phyloP scores from a whole-genome alignment of 495 filamentous ascomycete genomes.

The Aspergillus sparsus region DNA sequence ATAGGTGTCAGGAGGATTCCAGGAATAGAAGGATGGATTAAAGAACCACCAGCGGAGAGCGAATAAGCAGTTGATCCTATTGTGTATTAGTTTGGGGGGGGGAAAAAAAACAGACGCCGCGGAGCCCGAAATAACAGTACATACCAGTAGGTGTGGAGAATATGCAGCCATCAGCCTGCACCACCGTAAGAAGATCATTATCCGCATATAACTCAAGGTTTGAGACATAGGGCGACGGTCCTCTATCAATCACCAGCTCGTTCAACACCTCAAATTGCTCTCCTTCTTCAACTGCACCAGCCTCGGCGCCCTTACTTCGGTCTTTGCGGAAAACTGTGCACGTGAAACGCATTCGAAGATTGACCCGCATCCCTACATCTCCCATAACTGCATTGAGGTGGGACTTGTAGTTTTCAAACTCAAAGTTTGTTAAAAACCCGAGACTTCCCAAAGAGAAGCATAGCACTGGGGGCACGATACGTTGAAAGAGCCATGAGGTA shows the following conservation, averaged over 20 bases:
- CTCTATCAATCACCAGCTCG: slow-evolving; percentile 95
- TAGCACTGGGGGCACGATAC: slow-evolving; percentile 84
- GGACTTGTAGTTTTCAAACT: slow-evolving; percentile 79
- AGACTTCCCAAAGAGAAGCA: slow-evolving; percentile 87
- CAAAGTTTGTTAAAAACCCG: slow-evolving; percentile 90
- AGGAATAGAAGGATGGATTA: slow-evolving; percentile 95
- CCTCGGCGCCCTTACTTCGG: slow-evolving; percentile 45
- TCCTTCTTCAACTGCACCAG: slow-evolving; percentile 62
- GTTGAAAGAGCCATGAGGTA: slow-evolving; percentile 93
- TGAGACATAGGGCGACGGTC: slow-evolving; percentile 95
- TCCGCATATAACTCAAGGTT: slow-evolving; percentile 94
- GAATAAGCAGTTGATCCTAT: slow-evolving; percentile 89
- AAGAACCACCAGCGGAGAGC: slow-evolving; percentile 89
- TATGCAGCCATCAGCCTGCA: slow-evolving; percentile 96
- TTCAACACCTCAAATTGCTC: slow-evolving; percentile 96
- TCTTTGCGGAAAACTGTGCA: slow-evolving; percentile 81
- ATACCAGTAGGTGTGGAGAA: slow-evolving; percentile 91
- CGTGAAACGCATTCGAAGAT: slow-evolving; percentile 95
- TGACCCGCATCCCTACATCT: slow-evolving; percentile 89
- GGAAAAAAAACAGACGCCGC: background rate
- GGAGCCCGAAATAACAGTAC: slow-evolving; percentile 7
- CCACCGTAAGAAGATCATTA: slow-evolving; percentile 86
- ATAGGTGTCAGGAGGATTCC: slow-evolving; percentile 97
- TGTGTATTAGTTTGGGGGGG: slow-evolving; percentile 14
- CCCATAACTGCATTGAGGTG: slow-evolving; percentile 85